Evolutionary conservation across 768 basidiomycete species (phyloP), one percentile per base, ranked within the genome.

Genomic region (Termitomyces titanicus): DNA sequence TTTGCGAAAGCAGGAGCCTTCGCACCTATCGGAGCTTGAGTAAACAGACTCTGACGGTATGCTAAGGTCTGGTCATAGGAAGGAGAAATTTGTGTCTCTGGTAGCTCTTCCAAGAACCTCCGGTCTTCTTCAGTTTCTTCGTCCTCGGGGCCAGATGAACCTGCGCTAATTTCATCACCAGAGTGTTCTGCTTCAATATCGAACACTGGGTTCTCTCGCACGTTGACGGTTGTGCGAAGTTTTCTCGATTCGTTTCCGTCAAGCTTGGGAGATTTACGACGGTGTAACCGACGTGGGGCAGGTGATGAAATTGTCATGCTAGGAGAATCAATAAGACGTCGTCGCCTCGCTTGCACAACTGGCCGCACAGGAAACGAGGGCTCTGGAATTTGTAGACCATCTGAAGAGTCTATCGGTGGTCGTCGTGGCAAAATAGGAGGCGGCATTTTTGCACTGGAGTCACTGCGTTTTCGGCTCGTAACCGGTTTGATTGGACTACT

Each of bases 141-240:
- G 37, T 82, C 79, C 57, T 77, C 81, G 61, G 72, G 76, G 33
- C 72, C 76, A 0, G 85, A 86, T 1, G 73, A 74, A 33, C 88
- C 89, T 52, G 75, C 79, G 61, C 85, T 86, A 52, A 76, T 75
- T 63, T 93, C 92, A 54, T 90, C 89, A 18, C 90, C 92, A 9
- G 92, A 94, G 62, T 92, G 92, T 17, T 69, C 69, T 3, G 92
- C 92, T 64, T 85, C 86, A 33, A 81, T 74, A 61, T 90, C 89
- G 49, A 90, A 75, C 64, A 85, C 74, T 1, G 64, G 62, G 66
- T 79, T 67, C 35, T 37, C 42, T 63, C 34, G 58, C 63, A 20
- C 18, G 43, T 52, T 42, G 17, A 55, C 49, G 15, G 42, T 33
- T 20, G 31, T 15, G 33, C 20, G 38, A 25, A 42, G 44, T 25